These are phyloP conservation scores for Tephrocybe sp. DNA, from an alignment of 768 basidiomycete genomes.

Conservation along the genomic window DNA sequence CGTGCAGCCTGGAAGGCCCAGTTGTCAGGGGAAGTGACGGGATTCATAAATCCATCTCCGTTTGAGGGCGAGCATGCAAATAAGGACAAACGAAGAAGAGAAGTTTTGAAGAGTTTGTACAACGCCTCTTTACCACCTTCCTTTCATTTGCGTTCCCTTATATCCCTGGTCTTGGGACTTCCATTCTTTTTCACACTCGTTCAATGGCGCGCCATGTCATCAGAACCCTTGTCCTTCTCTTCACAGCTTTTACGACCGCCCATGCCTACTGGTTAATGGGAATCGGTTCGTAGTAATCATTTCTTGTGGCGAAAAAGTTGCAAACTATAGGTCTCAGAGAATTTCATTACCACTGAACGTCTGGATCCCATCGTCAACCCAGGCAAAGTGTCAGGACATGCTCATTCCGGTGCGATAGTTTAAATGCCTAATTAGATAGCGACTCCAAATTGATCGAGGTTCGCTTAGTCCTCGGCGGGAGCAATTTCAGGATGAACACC, in stretches of 20 bases:
- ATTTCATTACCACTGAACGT: conserved; percentile 46
- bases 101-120: conserved; percentile 4
- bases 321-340: conserved; percentile 23
- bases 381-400: conserved; percentile 44
- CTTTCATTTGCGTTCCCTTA: conserved; percentile 20
- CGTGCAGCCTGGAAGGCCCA: neutral
- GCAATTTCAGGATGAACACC: conserved; percentile 44
- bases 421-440: neutral
- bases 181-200: conserved; percentile 25
- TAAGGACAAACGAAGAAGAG: conserved; percentile 16
- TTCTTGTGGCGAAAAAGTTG: conserved; percentile 3
- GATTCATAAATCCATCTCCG: neutral
- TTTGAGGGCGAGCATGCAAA: conserved; percentile 10
- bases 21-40: conserved; percentile 16
- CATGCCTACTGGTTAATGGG: conserved; percentile 49
- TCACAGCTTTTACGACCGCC: conserved; percentile 31
- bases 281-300: conserved; percentile 25
- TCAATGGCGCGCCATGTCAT: conserved; percentile 23
- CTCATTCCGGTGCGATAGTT: conserved; percentile 38
- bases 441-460: conserved; percentile 1
- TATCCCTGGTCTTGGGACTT: conserved; percentile 20
- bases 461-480: conserved; percentile 46
- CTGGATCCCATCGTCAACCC: conserved; percentile 50
- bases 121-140: conserved; percentile 18
- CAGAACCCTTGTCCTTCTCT: conserved; percentile 28